Evolutionary conservation across 1,139 yeast species (phyloP), one percentile per base, ranked within the genome.

Genomic region (Blastobotrys elegans): DNA sequence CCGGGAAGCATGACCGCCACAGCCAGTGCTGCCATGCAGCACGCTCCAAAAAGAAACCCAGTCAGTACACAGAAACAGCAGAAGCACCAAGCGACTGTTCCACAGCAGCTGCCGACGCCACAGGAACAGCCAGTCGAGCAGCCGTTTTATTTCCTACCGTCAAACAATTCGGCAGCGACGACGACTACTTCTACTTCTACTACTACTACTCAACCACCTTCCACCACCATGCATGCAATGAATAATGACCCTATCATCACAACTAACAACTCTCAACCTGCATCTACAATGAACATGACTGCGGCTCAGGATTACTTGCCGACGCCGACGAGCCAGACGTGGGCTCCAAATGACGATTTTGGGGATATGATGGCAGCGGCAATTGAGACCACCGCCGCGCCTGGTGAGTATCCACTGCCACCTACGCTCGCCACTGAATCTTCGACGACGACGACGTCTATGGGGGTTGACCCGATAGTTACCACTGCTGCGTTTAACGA

Each of bases 1-100:
- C 61, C 57, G 5, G 47, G 37, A 17, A 42, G 47, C 16, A 37
- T 52, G 8, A 47, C 48, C 10, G 53, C 52, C 21, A 44, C 49
- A 14, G 33, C 33, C n/a, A 13, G 17, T 16, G 31, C 13, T 8
- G 21, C 29, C 22, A 4, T 18, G n/a, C 16, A 13, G 21, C 5
- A 27, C 6, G 17, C 16, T 5, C 29, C 16, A 22, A 16, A 26
- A 22, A 4, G 26, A 34, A 5, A 10, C 13, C 18, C 18, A 14
- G n/a, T n/a, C 3, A 4, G n/a, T 2, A 3, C 18, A 26, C 42
- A 27, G 16, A 3, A 8, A 22, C n/a, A 13, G 6, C 17, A 22
- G 5, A 7, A 10, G n/a, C 2, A 6, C 10, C 5, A 5, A 5
- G 33, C 33, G n/a, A 7, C 33, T 22, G 31, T 16, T 8, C 32